Conservation (phyloP, 2,329 filamentous ascomycete species). For the Cryphonectria japonica region DNA sequence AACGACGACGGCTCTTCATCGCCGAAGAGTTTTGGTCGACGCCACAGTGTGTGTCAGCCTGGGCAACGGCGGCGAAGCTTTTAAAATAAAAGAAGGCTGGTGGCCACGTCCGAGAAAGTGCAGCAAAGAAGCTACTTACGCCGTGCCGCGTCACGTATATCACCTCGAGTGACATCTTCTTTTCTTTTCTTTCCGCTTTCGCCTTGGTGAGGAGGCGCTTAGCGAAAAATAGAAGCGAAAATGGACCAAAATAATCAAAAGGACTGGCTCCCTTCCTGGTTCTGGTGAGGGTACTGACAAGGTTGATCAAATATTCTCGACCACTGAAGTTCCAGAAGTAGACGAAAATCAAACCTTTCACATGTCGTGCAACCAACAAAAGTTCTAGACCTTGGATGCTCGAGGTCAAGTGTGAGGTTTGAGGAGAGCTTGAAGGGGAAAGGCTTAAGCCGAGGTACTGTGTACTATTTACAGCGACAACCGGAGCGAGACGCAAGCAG, state of each 20-base stretch:
- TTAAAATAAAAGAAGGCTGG: not conserved
- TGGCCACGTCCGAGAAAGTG: slow-evolving; percentile 26
- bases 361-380: slow-evolving; percentile 1
- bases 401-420: not conserved
- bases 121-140: slow-evolving; percentile 53
- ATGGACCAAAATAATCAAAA: not conserved
- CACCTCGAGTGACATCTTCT: slow-evolving; percentile 65
- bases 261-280: not conserved
- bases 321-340: not conserved
- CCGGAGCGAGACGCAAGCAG: not conserved
- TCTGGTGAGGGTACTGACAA: not conserved
- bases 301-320: not conserved
- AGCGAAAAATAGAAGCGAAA: too few relatives aligned
- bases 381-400: not conserved
- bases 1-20: not conserved
- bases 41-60: slow-evolving; percentile 14
- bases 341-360: not conserved
- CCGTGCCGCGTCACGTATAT: slow-evolving; percentile 78
- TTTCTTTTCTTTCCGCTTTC: too few relatives aligned
- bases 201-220: too few relatives aligned
- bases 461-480: not conserved
- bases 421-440: not conserved
- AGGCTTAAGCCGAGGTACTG: slow-evolving; percentile 1
- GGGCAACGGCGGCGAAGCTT: not conserved
- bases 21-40: slow-evolving; percentile 11